Conservation (phyloP, 306 rosid genomes). For the Quercus aquifolioides region DNA sequence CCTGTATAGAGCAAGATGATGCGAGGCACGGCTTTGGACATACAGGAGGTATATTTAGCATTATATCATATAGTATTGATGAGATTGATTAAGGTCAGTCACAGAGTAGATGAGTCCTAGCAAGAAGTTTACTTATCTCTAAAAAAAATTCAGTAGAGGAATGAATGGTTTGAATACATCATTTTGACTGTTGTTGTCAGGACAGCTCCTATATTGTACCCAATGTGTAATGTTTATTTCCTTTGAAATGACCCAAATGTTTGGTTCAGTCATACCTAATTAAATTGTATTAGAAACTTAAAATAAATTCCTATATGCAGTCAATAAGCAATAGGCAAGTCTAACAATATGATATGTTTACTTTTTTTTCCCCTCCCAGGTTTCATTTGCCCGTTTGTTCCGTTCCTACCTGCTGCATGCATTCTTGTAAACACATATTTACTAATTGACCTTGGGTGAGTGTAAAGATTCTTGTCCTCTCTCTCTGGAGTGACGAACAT, state of each 20-base stretch:
- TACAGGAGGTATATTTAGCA: constrained; percentile 53
- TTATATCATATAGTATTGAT: background rate
- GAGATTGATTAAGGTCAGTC: background rate
- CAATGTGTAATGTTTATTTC: background rate
- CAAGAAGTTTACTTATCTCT: background rate
- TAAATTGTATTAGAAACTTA: background rate
- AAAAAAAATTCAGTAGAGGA: background rate
- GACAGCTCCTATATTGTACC: background rate
- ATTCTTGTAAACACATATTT: constrained; percentile 68
- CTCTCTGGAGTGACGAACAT: background rate
- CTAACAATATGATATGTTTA: background rate
- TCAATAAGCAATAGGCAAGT: constrained; percentile 5
- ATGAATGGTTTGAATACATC: background rate
- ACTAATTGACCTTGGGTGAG: constrained; percentile 69
- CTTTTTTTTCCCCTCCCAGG: constrained; percentile 31
- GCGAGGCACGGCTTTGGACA: constrained; percentile 64
- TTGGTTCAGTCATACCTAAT: background rate
- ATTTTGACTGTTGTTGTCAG: background rate
- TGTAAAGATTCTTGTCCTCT: constrained; percentile 3
- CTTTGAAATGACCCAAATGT: background rate
- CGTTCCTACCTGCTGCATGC: constrained; percentile 66
- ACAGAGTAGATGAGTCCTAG: background rate
- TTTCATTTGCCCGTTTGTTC: constrained; percentile 69
- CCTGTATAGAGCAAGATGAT: constrained; percentile 56
- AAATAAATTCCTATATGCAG: background rate